Evolutionary conservation across 495 filamentous ascomycete genomes (phyloP).

Genomic region (Letharia columbiana): DNA sequence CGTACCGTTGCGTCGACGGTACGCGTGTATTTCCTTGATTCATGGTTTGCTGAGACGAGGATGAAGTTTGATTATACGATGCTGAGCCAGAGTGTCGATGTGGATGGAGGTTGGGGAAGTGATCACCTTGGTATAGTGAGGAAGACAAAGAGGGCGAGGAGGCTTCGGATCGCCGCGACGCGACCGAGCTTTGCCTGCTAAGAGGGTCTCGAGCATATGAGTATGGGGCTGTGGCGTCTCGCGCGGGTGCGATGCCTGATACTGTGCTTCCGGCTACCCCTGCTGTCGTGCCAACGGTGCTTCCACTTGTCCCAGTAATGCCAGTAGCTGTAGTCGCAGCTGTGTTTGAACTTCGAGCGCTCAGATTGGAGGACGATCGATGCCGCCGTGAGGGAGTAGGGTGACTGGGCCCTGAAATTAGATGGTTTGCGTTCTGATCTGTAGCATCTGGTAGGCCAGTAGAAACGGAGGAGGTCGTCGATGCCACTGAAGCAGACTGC

Average conservation of each 20-base stretch:
- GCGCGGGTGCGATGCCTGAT: slow-evolving; percentile 42
- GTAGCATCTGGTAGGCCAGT: slow-evolving; percentile 47
- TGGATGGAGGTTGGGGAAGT: slow-evolving; percentile 25
- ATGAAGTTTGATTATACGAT: slow-evolving; percentile 29
- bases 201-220: slow-evolving; percentile 21
- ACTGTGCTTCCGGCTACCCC: slow-evolving; percentile 35
- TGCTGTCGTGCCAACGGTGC: slow-evolving; percentile 26
- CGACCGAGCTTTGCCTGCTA: slow-evolving; percentile 32
- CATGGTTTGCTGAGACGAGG: slow-evolving; percentile 20
- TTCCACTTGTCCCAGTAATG: slow-evolving; percentile 21
- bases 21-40: slow-evolving; percentile 20
- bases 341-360: slow-evolving; percentile 42
- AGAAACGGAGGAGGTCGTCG: slow-evolving; percentile 69
- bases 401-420: slow-evolving; percentile 42
- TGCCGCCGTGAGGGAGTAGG: slow-evolving; percentile 54
- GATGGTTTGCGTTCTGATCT: slow-evolving; percentile 41
- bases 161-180: slow-evolving; percentile 36
- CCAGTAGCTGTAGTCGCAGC: slow-evolving; percentile 33
- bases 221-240: slow-evolving; percentile 31
- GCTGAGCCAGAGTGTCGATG: slow-evolving; percentile 28
- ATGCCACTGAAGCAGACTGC: slow-evolving; percentile 72
- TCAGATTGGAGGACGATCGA: slow-evolving; percentile 56
- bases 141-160: slow-evolving; percentile 32
- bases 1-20: slow-evolving; percentile 40
- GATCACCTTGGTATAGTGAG: slow-evolving; percentile 30